Conservation (phyloP, 345 rosid species). For the Sisymbrium altissimum region DNA sequence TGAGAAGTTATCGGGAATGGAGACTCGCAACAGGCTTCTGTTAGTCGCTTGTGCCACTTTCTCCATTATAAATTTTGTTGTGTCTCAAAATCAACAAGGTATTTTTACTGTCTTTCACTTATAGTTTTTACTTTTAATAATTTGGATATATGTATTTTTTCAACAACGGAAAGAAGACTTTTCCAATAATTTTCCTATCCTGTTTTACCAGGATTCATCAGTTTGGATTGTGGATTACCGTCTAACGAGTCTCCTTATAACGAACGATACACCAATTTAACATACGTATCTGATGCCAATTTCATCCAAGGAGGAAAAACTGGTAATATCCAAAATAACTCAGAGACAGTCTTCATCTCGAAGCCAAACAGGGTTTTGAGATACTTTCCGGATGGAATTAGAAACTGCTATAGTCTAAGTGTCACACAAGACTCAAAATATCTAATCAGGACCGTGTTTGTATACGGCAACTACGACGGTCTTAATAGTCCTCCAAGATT, state of each 20-base stretch:
- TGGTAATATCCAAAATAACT: not conserved
- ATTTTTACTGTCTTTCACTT: not conserved
- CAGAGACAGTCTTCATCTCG: not conserved
- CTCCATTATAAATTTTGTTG: not conserved
- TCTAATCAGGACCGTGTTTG: conserved; percentile 28
- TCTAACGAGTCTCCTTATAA: conserved; percentile 20
- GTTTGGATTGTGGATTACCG: conserved; percentile 45
- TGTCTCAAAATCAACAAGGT: conserved; percentile 33
- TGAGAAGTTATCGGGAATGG: not conserved
- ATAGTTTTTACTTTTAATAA: not conserved
- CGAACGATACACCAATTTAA: conserved; percentile 20
- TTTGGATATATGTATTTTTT: not conserved
- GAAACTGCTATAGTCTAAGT: too few species aligned
- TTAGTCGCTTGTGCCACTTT: not conserved
- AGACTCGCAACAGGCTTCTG: not conserved
- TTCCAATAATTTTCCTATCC: not conserved
- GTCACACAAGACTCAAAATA: too few species aligned
- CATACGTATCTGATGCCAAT: conserved; percentile 31
- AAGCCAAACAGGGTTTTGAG: conserved; percentile 18
- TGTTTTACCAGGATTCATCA: conserved; percentile 35
- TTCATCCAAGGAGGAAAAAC: conserved; percentile 34
- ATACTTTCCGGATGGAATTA: conserved; percentile 40
- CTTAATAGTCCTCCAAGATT: conserved; percentile 25
- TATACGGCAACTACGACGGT: conserved; percentile 46
- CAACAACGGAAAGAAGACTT: too few species aligned